Base-by-base conservation (phyloP, 495 filamentous ascomycete species). In the Talaromyces borbonicus region DNA sequence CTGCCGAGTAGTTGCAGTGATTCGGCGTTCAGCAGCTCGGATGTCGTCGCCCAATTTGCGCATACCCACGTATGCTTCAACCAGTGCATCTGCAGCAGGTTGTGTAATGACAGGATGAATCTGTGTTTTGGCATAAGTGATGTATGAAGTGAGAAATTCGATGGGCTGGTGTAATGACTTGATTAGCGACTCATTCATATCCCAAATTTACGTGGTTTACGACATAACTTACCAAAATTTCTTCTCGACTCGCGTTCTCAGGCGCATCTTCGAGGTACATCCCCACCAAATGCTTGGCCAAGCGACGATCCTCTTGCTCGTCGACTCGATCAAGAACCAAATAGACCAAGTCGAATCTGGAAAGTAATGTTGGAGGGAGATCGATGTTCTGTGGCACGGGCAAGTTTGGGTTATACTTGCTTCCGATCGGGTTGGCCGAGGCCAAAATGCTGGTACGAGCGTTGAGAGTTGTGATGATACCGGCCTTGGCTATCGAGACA, bases 311-410 rank as follows among this genome's bases (percentile, higher is more conserved):
- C 30, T 73, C 82, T 35, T 81, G 77, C 62, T 97, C 92, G 56
- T 96, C 89, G 36, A 90, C 79, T 24, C 86, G 83, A 58, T 98
- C 92, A 41, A 98, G 80, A 45, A 98, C 88, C 3, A 98, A 79
- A 57, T 97, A 98, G 44, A 98, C 92, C 22, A 98, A 69, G 60
- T 98, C 92, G 61, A 98, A 98, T 66, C 92, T 81, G 7, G 88
- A 95, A 23, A 98, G 79, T 12, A 98, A 69, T 1, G 93, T 98
- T 1, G 92, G 92, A 2, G 92, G 92, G 8, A 98, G 77, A 58
- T 98, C 92, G 54, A 98, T 98, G 64, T 98, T 98, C 55, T 95
- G 88, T 1, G 92, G 93, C 43, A 98, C 90, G 0, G 92, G 88
- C 3, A 98, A 66, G 58, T 92, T 90, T 11, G 86, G 85, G 54